These are phyloP conservation scores for Aspergillus cavernicola DNA, from an alignment of 495 filamentous ascomycete genomes.

Conservation along the genomic window DNA sequence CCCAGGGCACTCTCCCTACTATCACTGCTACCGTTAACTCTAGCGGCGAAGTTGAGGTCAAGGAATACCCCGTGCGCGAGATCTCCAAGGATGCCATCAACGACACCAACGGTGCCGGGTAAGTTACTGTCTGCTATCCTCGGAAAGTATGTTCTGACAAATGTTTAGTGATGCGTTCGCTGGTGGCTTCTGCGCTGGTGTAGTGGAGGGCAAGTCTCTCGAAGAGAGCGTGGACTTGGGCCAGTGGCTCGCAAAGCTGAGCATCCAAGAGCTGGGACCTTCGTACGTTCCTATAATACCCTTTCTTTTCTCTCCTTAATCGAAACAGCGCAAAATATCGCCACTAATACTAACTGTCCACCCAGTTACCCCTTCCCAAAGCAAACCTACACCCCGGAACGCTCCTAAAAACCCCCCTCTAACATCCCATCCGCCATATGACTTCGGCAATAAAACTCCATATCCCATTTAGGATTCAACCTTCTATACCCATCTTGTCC, in stretches of 20 bases:
- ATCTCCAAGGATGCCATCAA: constrained; percentile 72
- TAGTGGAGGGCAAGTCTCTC: constrained; percentile 78
- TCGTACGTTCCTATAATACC: constrained; percentile 66
- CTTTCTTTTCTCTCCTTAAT: not conserved
- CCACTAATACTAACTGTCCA: constrained; percentile 15
- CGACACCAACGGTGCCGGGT: constrained; percentile 95
- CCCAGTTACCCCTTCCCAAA: constrained; percentile 78
- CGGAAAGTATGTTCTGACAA: not conserved
- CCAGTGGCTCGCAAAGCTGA: constrained; percentile 88
- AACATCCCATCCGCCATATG: not conserved
- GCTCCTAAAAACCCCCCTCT: constrained; percentile 24
- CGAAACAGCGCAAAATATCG: not conserved
- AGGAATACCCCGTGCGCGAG: constrained; percentile 73
- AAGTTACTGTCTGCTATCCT: constrained; percentile 17
- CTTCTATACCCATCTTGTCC: constrained; percentile 43
- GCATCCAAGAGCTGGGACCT: constrained; percentile 91
- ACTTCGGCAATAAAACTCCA: constrained; percentile 19
- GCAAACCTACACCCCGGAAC: constrained; percentile 61
- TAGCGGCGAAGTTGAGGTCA: constrained; percentile 61
- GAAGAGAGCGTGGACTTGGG: constrained; percentile 79
- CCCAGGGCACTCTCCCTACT: constrained; percentile 88
- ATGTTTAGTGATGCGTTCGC: constrained; percentile 83
- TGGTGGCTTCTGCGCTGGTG: constrained; percentile 84
- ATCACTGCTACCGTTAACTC: constrained; percentile 64
- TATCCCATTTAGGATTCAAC: constrained; percentile 41